Base-by-base conservation (phyloP, 2,329 filamentous ascomycete species). In the Phialemonium atrogriseum region DNA sequence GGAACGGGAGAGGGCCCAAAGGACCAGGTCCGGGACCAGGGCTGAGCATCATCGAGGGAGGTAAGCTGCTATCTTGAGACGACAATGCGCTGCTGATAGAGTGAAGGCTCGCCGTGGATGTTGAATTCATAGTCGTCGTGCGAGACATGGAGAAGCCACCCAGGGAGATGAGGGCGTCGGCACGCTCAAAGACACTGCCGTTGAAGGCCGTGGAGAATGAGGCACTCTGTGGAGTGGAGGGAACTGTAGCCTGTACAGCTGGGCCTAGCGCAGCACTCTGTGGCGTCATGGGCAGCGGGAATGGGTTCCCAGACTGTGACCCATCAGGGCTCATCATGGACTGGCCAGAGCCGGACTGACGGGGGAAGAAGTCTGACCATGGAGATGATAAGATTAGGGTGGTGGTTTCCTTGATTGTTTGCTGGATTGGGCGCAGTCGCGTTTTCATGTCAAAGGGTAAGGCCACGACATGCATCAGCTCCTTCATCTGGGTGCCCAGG, bases 201-300 rank as follows among this genome's bases (percentile, higher is more conserved):
- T 64, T 59, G 38, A 77, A 75, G 2, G 67, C 64, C 11, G 59
- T 58, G 7, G 65, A 63, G 46, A 77, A 76, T 1, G 70, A 71
- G 3, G 60, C 66, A 37, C 63, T 73, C 48, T 75, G 66, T 8
- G 77, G 76, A 1, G 77, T 84, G 3, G 73, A 84, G 4, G 85
- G 83, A 9, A 94, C 80, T 0, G 86, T 95, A 1, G 88, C 87
- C 56, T 94, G 87, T 33, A 87, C 84, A 13, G 88, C 88, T 5
- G 88, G 86, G 1, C 88, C 89, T 5, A 95, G 67, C 2, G 88
- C 88, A 11, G 87, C 88, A 46, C 84, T 91, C 39, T 94, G 72
- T 7, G 89, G 88, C 2, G 88, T 95, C 48, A 91, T 86, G 7
- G 88, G 87, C 22, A 87, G 45, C 32, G 57, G 22, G 52, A n/a